These are phyloP conservation scores for Raphanus hybrid DNA, from an alignment of 441 rosid species.

Conservation along the genomic window DNA sequence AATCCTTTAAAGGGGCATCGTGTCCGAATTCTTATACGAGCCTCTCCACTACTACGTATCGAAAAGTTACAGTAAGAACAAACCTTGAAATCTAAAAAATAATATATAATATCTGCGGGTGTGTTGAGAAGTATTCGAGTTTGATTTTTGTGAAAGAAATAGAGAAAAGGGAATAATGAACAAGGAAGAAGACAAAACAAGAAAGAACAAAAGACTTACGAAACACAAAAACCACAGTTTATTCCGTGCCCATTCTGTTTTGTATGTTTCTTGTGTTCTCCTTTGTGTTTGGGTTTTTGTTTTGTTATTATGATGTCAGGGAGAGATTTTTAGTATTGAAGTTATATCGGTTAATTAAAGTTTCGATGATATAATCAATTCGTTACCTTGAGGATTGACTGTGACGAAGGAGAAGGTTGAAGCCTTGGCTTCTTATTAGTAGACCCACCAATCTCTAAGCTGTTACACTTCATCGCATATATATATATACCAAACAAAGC, in stretches of 20 bases:
- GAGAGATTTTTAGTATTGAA: conserved; percentile 31
- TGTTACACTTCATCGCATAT: conserved; percentile 63
- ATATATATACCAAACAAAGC: conserved; percentile 31
- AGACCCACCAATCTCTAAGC: conserved; percentile 79
- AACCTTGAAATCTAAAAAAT: not conserved
- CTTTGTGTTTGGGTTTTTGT: conserved; percentile 49
- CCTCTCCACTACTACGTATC: conserved; percentile 7
- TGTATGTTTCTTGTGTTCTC: conserved; percentile 48
- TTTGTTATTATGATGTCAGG: conserved; percentile 41
- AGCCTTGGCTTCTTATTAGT: conserved; percentile 88
- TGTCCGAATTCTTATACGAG: not conserved
- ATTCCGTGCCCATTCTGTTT: conserved; percentile 49
- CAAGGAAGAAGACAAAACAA: conserved; percentile 63
- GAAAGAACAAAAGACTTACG: conserved; percentile 59
- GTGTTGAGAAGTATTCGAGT: conserved; percentile 10
- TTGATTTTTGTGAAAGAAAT: conserved; percentile 21
- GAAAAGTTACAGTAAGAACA: not conserved
- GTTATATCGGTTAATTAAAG: not conserved
- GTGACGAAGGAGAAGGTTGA: conserved; percentile 74
- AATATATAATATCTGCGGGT: not conserved
- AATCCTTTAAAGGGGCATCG: not conserved
- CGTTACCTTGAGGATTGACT: conserved; percentile 85
- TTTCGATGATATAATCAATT: conserved; percentile 19
- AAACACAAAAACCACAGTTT: conserved; percentile 43
- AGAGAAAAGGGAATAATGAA: conserved; percentile 46